Evolutionary conservation across 2,329 filamentous ascomycete species (phyloP), one percentile per base, ranked within the genome.

Genomic region (Pyrenochaeta sp.): DNA sequence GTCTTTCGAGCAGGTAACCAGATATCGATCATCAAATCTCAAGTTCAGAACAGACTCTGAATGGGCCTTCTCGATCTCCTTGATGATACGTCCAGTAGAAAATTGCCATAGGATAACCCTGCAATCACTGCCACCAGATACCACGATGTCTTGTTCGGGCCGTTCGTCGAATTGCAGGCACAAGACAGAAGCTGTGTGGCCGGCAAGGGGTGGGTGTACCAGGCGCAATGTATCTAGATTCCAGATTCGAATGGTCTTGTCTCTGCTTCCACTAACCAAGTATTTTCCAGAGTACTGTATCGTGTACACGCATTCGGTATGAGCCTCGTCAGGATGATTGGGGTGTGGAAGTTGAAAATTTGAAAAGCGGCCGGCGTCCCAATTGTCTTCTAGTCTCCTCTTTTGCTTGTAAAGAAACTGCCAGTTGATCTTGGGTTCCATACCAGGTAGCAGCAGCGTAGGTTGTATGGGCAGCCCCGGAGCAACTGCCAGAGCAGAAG

Each of bases 1-100:
- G 75, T 99, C 95, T 74, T 99, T 99, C 43, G 94, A 98, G 69
- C 95, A 98, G 0, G 95, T 99, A 11, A 98, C 92, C 3, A 99
- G 82, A 58, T 96, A 96, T 7, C 91, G 86, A 61, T 91, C 89
- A 71, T 98, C 93, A 63, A 98, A 99, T 56, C 91, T 87, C 51
- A 99, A 87, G 69, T 98, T 98, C 14, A 99, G 81, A 0, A 99
- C 93, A 0, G 94, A 97, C 75, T 99, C 95, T 27, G 83, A 81
- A 72, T 99, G 95, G 0, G 94, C 94, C 39, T 86, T 82, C 1
- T 82, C 82, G 29, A 98, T 85, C 51, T 87, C 87, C 67, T 93
- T 90, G 11, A 98, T 77, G 31, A 91, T 85, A 68, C 93, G 82
- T 3, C 95, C 95, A 0, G 93, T 98, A 0, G 92, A 97, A 70